Evolutionary conservation across 306 rosid genomes (phyloP).

Genomic region (Prunus mume): DNA sequence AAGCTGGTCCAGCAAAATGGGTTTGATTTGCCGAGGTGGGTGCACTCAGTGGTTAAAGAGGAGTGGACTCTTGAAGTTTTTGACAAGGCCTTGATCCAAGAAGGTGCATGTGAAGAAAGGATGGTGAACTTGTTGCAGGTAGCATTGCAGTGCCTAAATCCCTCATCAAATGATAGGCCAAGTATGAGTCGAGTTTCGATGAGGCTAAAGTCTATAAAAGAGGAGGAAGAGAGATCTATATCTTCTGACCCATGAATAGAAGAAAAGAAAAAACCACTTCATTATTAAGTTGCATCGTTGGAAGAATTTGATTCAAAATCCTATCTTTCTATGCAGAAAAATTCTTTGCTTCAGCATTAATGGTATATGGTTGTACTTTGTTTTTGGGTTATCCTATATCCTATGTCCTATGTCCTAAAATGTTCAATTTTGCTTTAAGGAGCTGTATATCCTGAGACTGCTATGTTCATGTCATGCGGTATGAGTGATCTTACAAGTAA

Average conservation of each 20-base stretch:
- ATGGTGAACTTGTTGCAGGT: slow-evolving; percentile 64
- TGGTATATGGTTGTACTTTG: background rate
- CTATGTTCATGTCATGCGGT: too few species aligned
- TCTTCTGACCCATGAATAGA: slow-evolving; percentile 33
- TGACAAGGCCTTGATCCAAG: slow-evolving; percentile 41
- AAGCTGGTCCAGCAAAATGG: slow-evolving; percentile 62
- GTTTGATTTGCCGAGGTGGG: slow-evolving; percentile 61
- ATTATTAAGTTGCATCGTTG: background rate
- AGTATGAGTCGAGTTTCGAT: slow-evolving; percentile 45
- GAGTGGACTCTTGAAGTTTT: slow-evolving; percentile 75
- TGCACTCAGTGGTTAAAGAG: slow-evolving; percentile 54
- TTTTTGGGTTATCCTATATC: background rate
- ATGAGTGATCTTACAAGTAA: too few species aligned
- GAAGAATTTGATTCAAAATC: background rate
- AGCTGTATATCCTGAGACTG: too few species aligned
- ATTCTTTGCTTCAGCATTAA: slow-evolving; percentile 6
- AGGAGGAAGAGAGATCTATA: slow-evolving; percentile 55
- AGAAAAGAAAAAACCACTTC: background rate
- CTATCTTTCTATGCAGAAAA: background rate
- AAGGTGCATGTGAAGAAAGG: slow-evolving; percentile 65
- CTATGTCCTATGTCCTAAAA: too few species aligned
- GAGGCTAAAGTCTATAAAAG: slow-evolving; percentile 43
- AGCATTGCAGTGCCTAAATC: slow-evolving; percentile 51
- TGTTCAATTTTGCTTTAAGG: too few species aligned
- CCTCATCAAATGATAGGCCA: slow-evolving; percentile 49